Evolutionary conservation across 2,329 filamentous ascomycete genomes (phyloP).

Genomic region (Alternaria sp.): DNA sequence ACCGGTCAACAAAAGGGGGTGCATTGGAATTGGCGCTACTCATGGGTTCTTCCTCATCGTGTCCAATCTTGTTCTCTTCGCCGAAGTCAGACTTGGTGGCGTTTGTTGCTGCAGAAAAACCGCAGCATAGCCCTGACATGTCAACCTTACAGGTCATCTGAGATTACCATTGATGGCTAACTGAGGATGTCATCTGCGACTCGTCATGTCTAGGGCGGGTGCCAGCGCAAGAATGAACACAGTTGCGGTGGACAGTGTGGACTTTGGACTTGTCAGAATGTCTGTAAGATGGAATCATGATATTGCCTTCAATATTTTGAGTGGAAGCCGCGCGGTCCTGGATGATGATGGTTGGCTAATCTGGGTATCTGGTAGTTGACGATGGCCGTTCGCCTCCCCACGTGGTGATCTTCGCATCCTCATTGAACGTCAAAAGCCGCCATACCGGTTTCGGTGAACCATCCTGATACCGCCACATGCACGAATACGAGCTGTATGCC

Average conservation of each 20-base stretch:
- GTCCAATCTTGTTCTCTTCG: slow-evolving; percentile 2
- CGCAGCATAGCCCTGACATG: slow-evolving; percentile 10
- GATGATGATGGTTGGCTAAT: background rate
- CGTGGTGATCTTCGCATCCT: slow-evolving; percentile 31
- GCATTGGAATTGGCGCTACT: slow-evolving; percentile 6
- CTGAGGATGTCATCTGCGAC: background rate
- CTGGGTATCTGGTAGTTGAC: slow-evolving; percentile 7
- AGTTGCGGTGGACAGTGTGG: background rate
- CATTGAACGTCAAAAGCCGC: slow-evolving; percentile 27
- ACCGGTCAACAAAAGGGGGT: slow-evolving; percentile 26
- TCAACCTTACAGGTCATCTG: background rate
- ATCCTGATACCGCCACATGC: slow-evolving; percentile 20
- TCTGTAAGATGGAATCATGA: slow-evolving; percentile 1
- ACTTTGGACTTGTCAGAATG: background rate
- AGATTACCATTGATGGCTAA: slow-evolving; percentile 6
- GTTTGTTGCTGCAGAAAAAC: slow-evolving; percentile 4
- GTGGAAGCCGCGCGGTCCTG: slow-evolving; percentile 8
- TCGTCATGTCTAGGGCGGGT: background rate
- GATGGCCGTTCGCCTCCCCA: slow-evolving; percentile 29
- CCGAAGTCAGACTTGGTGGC: slow-evolving; percentile 20
- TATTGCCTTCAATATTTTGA: background rate
- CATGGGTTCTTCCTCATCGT: slow-evolving; percentile 3
- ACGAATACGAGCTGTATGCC: slow-evolving; percentile 20
- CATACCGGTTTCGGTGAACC: slow-evolving; percentile 16
- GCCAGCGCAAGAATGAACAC: background rate